phyloP scores from a whole-genome alignment of 345 rosid genomes.

The Brassica carinata region DNA sequence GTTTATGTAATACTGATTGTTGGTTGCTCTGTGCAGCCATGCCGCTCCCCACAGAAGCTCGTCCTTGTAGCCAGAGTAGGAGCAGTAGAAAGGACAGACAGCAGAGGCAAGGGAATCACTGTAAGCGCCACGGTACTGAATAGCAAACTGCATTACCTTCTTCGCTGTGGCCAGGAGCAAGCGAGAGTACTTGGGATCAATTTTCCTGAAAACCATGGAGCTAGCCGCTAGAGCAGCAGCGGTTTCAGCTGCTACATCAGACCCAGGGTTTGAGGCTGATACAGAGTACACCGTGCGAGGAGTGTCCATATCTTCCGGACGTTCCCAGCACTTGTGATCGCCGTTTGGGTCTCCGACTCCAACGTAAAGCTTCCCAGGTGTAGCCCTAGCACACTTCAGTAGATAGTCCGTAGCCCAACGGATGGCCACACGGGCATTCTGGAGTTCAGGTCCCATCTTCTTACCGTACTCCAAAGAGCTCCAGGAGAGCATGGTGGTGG shows the following conservation, averaged over 20 bases:
- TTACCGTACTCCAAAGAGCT: constrained; percentile 79
- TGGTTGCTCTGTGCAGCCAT: constrained; percentile 85
- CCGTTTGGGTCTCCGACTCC: constrained; percentile 91
- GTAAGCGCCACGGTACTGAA: constrained; percentile 72
- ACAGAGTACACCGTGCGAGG: constrained; percentile 68
- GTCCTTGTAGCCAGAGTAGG: constrained; percentile 89
- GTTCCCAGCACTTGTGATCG: constrained; percentile 94
- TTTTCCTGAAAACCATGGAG: constrained; percentile 62
- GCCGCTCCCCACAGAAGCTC: constrained; percentile 90
- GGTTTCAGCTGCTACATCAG: constrained; percentile 88
- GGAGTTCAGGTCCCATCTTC: constrained; percentile 65
- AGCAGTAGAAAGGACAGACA: constrained; percentile 85
- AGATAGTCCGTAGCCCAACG: constrained; percentile 93
- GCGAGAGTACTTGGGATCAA: constrained; percentile 59
- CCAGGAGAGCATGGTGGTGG: constrained; percentile 96
- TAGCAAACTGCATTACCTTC: constrained; percentile 71
- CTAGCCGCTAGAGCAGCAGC: background rate
- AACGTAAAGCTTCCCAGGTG: constrained; percentile 80
- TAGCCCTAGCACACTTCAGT: constrained; percentile 76
- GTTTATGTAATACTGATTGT: constrained; percentile 51
- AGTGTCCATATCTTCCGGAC: constrained; percentile 98
- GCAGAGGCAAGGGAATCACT: constrained; percentile 77
- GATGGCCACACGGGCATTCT: constrained; percentile 61
- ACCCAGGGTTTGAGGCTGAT: constrained; percentile 77
- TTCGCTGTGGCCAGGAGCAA: constrained; percentile 62